phyloP scores from a whole-genome alignment of 139 green algal genomes.

The Chlamydomonas urium region DNA sequence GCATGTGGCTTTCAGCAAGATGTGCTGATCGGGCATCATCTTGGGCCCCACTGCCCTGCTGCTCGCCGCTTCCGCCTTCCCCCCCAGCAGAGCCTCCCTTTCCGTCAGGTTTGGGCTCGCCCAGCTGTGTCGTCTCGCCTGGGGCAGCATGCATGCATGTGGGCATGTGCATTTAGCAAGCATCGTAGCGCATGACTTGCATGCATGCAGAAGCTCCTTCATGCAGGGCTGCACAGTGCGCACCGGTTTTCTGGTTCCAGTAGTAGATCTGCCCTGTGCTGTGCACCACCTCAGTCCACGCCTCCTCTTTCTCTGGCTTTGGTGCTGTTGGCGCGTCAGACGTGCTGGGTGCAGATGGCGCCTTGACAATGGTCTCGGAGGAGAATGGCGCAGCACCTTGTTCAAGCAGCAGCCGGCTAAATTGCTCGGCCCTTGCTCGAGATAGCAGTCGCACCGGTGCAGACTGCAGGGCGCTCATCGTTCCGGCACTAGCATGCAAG shows the following conservation, averaged over 20 bases:
- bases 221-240: conserved; percentile 1
- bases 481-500: no score
- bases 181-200: not conserved
- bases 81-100: not conserved
- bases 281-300: conserved; percentile 38
- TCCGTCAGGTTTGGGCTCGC: conserved; percentile 24
- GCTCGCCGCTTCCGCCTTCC: not conserved
- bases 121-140: conserved; percentile 36
- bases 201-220: conserved; percentile 2
- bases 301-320: conserved; percentile 17
- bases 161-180: not conserved
- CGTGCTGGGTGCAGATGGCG: not conserved
- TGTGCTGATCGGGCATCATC: not conserved
- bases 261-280: conserved; percentile 28
- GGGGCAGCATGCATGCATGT: conserved; percentile 4
- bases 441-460: no score
- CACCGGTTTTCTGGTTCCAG: conserved; percentile 35
- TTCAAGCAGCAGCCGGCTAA: no score
- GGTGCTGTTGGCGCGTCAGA: not conserved
- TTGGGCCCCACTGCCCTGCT: not conserved
- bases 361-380: no score
- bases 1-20: conserved; percentile 18
- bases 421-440: no score
- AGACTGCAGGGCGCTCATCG: no score
- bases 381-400: no score